Base-by-base conservation (phyloP, 2,329 filamentous ascomycete species). In the Penicillium freii region DNA sequence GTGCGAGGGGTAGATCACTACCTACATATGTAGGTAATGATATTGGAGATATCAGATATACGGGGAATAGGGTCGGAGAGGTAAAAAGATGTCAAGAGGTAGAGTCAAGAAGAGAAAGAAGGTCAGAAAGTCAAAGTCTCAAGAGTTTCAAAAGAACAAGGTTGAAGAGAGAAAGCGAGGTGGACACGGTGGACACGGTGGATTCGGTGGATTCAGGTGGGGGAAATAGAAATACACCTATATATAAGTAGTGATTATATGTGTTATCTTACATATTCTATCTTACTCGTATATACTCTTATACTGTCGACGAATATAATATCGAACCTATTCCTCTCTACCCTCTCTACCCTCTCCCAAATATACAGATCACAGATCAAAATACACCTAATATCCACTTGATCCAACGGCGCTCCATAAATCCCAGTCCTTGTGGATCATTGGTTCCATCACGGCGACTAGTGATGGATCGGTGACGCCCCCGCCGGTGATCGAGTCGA, bases 401-500 rank as follows among this genome's bases (percentile, higher is more conserved):
- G 58, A 64, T 63, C 64, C 65, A 67, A 66, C 63, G 64, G 62
- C 64, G 63, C 61, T 59, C 62, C 63, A 63, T 59, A 49, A 40
- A 46, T 44, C n/a, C 55, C 23, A 23, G 59, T 59, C 42, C 61
- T 53, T 51, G 59, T 59, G 62, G 61, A 49, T 57, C 59, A 62
- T 62, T 61, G 62, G 63, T 59, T 54, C 63, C 60, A 54, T 58
- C 54, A 39, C 48, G 50, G 53, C 51, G 49, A 66, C 64, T 65
- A 65, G 57, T 62, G 61, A 63, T 62, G 64, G 64, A 65, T 66
- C 63, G 57, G 58, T 66, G 59, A 60, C 61, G 64, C 62, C 63
- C 49, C 64, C 64, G 59, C 62, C 54, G 53, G 59, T 61, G 57
- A 63, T 66, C 62, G 59, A 66, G 64, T 63, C 61, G 57, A 65